These are phyloP conservation scores for Botryotinia convoluta DNA, from an alignment of 2,329 filamentous ascomycete genomes.

Conservation along the genomic window DNA sequence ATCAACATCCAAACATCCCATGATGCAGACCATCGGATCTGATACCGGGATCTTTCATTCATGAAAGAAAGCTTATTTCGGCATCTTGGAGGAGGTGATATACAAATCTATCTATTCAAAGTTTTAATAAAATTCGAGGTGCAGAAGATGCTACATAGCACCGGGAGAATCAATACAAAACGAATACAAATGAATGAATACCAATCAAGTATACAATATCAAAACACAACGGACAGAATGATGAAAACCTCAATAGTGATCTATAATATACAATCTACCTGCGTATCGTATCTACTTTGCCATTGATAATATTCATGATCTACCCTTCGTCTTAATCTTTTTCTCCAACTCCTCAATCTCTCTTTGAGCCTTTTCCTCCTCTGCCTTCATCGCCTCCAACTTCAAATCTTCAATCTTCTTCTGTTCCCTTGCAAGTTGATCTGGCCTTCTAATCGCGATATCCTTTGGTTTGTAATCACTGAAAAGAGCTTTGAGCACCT, in stretches of 20 bases:
- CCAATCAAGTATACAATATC: background rate
- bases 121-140: background rate
- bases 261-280: conserved; percentile 13
- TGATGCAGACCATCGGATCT: background rate
- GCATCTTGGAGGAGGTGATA: background rate
- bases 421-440: conserved; percentile 78
- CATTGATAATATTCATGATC: background rate
- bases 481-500: conserved; percentile 78
- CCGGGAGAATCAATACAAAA: background rate
- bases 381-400: conserved; percentile 46
- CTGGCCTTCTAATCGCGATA: conserved; percentile 80
- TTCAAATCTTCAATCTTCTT: conserved; percentile 62
- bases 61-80: background rate
- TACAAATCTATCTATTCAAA: background rate
- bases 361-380: conserved; percentile 52
- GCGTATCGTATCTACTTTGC: background rate
- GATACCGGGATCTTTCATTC: background rate
- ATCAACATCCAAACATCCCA: background rate
- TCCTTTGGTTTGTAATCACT: conserved; percentile 92
- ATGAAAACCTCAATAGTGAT: background rate
- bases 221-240: background rate
- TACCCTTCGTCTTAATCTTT: conserved; percentile 46
- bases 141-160: background rate
- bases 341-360: conserved; percentile 58
- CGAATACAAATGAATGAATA: background rate